Percentiles rank a stretch among this genome's conserved stretches.
Conservation (phyloP, 129 eudicot genomes). For the Flaveria sonorensis region DNA sequence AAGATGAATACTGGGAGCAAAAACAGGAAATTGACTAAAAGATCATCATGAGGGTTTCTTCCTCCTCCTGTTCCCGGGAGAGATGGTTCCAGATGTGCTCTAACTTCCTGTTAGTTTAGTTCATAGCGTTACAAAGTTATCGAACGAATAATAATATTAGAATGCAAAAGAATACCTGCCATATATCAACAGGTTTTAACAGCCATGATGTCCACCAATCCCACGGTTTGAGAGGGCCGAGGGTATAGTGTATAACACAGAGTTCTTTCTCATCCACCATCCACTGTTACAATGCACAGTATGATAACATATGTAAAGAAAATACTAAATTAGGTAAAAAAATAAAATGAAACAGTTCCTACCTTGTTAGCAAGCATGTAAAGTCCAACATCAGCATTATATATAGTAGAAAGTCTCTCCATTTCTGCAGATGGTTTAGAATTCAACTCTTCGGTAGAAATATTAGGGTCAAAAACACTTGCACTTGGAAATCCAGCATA, state of each 20-base stretch:
- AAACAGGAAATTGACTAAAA: constrained; percentile 62
- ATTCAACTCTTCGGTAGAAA: constrained; percentile 54
- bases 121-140: constrained; percentile 10
- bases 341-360: neutral
- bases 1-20: constrained; percentile 61
- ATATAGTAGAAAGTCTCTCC: constrained; percentile 94
- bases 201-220: constrained; percentile 99
- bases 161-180: constrained; percentile 68
- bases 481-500: constrained; percentile 86
- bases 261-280: constrained; percentile 93
- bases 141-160: neutral
- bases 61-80: constrained; percentile 97
- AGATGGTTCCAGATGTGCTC: constrained; percentile 65
- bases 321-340: neutral
- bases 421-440: constrained; percentile 81
- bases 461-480: constrained; percentile 70
- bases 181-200: constrained; percentile 91
- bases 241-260: constrained; percentile 88
- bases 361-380: constrained; percentile 99
- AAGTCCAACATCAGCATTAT: constrained; percentile 97
- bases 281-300: constrained; percentile 58
- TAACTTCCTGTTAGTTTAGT: constrained; percentile 45
- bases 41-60: constrained; percentile 58
- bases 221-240: constrained; percentile 98
- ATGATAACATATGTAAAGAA: neutral